Percentiles rank a stretch among this genome's conserved stretches.
Conservation (phyloP, 1,284 basidiomycete genomes). For the Kwoniella shivajii region DNA sequence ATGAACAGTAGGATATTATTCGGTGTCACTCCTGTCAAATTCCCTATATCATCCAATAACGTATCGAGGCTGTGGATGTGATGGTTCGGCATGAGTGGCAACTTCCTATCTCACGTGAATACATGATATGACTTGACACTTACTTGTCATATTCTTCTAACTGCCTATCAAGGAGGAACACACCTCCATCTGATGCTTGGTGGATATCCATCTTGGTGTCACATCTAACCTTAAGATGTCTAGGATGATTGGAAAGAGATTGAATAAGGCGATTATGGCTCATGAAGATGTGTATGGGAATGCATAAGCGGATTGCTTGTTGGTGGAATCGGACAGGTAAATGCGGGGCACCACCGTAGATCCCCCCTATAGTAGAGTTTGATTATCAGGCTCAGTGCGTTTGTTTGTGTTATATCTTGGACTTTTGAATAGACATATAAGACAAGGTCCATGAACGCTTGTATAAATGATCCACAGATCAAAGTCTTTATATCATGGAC, state of each 20-base stretch:
- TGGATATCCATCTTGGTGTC: conserved; percentile 40
- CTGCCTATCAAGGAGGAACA: conserved; percentile 31
- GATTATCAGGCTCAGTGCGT: neutral
- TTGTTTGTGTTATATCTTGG: neutral
- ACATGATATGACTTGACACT: conserved; percentile 16
- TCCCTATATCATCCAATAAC: conserved; percentile 34
- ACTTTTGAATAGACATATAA: no score
- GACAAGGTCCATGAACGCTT: no score
- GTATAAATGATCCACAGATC: neutral
- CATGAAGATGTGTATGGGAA: no score
- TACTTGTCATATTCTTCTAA: conserved; percentile 43
- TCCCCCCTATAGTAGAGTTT: neutral
- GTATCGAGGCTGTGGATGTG: conserved; percentile 33
- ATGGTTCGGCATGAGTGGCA: neutral
- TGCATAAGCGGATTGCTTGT: neutral
- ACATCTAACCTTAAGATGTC: neutral
- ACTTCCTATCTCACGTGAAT: neutral
- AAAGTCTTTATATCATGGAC: conserved; percentile 12
- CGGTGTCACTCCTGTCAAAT: conserved; percentile 23
- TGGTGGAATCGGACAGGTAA: neutral
- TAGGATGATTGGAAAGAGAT: no score
- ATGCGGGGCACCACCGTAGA: neutral
- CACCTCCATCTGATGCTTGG: conserved; percentile 44
- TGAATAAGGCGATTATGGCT: no score
- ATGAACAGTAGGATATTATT: conserved; percentile 49